These are phyloP conservation scores for Cladobotryum mycophilum DNA, from an alignment of 2,329 filamentous ascomycete species.

Conservation along the genomic window DNA sequence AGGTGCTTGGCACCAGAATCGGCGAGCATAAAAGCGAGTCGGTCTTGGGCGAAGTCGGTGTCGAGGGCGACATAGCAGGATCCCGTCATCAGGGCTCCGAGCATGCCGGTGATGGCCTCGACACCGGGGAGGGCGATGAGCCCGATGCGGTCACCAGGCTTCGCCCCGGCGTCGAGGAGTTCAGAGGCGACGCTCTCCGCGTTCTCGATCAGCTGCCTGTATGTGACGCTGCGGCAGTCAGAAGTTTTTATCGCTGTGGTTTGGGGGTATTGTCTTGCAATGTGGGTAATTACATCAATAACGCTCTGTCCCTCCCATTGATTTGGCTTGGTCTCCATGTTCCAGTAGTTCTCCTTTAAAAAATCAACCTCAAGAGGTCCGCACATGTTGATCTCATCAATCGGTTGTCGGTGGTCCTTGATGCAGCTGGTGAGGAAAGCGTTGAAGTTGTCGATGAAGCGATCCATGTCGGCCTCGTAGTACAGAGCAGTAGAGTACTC, in stretches of 20 bases:
- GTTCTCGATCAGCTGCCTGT: conserved; percentile 18
- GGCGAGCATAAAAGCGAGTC: conserved; percentile 20
- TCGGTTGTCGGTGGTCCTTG: conserved; percentile 21
- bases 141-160: conserved; percentile 15
- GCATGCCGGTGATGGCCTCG: conserved; percentile 17
- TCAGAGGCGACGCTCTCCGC: conserved; percentile 19
- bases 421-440: conserved; percentile 21
- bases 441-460: conserved; percentile 22
- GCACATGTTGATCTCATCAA: conserved; percentile 19
- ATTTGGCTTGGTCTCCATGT: conserved; percentile 14
- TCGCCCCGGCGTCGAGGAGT: conserved; percentile 15
- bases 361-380: conserved; percentile 17
- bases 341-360: conserved; percentile 18
- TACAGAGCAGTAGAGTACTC: conserved; percentile 20
- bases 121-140: conserved; percentile 18
- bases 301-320: conserved; percentile 17
- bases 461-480: conserved; percentile 17
- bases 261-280: conserved; percentile 19
- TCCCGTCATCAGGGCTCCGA: conserved; percentile 17
- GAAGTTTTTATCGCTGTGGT: conserved; percentile 19
- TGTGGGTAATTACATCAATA: conserved; percentile 16
- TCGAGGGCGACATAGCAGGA: conserved; percentile 22
- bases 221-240: conserved; percentile 18
- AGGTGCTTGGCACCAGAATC: conserved; percentile 15
- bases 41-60: conserved; percentile 20